Conservation (phyloP, 495 filamentous ascomycete species). For the Aspergillus bertholletiae region DNA sequence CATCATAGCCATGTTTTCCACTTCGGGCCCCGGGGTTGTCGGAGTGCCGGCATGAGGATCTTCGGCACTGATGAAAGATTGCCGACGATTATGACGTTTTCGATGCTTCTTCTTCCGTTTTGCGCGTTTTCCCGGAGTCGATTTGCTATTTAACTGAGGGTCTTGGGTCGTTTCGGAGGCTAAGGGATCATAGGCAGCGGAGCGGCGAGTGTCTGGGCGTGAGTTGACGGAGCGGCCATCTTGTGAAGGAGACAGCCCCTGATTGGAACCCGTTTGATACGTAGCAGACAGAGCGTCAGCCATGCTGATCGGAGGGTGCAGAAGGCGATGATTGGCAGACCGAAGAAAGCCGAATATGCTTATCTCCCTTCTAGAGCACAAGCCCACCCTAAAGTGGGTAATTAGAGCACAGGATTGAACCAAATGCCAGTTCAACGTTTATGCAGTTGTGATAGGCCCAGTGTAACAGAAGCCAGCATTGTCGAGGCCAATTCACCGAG, state of each 20-base stretch:
- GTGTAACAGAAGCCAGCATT: slow-evolving; percentile 11
- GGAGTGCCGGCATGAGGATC: slow-evolving; percentile 23
- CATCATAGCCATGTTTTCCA: slow-evolving; percentile 23
- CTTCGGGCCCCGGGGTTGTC: slow-evolving; percentile 17
- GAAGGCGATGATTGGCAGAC: background rate
- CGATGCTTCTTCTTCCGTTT: slow-evolving; percentile 40
- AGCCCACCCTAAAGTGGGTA: background rate
- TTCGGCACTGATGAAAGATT: slow-evolving; percentile 34
- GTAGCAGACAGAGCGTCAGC: slow-evolving; percentile 13
- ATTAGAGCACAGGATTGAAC: background rate
- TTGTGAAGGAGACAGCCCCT: background rate
- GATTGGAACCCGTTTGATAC: slow-evolving; percentile 6
- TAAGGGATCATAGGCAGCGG: slow-evolving; percentile 3
- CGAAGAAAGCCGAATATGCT: background rate
- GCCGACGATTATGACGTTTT: slow-evolving; percentile 38
- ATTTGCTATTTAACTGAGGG: slow-evolving; percentile 21
- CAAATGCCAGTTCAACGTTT: slow-evolving; percentile 4
- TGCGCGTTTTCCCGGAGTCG: slow-evolving; percentile 20
- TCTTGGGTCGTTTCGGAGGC: slow-evolving; percentile 19
- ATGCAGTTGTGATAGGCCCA: slow-evolving; percentile 7
- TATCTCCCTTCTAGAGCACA: slow-evolving; percentile 1
- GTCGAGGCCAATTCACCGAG: slow-evolving; percentile 19
- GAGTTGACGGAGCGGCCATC: slow-evolving; percentile 7
- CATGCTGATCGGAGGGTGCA: slow-evolving; percentile 10
- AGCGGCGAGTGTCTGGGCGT: slow-evolving; percentile 3